A percentile compares a stretch with the other conserved stretches of the same genome.
Conservation (phyloP, 179 eudicot species). For the Nepenthes alata region DNA sequence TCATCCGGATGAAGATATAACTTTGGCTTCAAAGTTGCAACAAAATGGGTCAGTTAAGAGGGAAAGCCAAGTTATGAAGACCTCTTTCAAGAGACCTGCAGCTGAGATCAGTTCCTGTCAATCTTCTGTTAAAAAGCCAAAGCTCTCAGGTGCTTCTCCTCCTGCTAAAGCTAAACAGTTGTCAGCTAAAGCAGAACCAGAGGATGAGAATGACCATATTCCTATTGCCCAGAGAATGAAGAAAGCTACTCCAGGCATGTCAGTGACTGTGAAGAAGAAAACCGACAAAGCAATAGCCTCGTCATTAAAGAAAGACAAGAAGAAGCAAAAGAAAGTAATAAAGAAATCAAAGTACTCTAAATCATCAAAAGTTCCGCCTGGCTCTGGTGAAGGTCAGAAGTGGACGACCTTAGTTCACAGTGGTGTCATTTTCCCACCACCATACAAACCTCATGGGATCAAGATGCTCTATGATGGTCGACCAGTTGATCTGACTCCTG, state of each 20-base stretch:
- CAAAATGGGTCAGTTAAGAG: slow-evolving; percentile 59
- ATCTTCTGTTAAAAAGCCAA: slow-evolving; percentile 48
- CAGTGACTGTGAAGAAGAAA: slow-evolving; percentile 34
- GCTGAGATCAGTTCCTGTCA: slow-evolving; percentile 33
- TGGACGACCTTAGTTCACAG: slow-evolving; percentile 86
- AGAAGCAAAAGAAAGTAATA: slow-evolving; percentile 47
- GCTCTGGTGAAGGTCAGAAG: slow-evolving; percentile 95
- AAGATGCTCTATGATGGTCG: slow-evolving; percentile 81
- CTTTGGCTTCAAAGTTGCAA: slow-evolving; percentile 34
- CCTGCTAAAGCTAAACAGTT: slow-evolving; percentile 32
- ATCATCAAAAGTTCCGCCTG: slow-evolving; percentile 65
- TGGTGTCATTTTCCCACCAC: slow-evolving; percentile 95
- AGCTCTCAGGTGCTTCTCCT: slow-evolving; percentile 4
- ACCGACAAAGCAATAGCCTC: slow-evolving; percentile 33
- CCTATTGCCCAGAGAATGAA: slow-evolving; percentile 71
- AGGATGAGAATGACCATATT: slow-evolving; percentile 60
- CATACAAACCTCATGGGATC: slow-evolving; percentile 83
- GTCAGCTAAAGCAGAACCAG: slow-evolving; percentile 33
- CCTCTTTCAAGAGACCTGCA: slow-evolving; percentile 52
- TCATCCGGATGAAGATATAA: slow-evolving; percentile 46
- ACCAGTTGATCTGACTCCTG: slow-evolving; percentile 78
- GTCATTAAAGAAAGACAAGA: slow-evolving; percentile 38
- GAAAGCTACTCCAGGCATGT: slow-evolving; percentile 33
- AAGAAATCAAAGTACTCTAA: slow-evolving; percentile 53
- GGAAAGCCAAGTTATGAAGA: slow-evolving; percentile 36